A percentile compares a stretch with the other conserved stretches of the same genome.
phyloP scores from a whole-genome alignment of 345 rosid genomes.

The Moricandia moricandioides region DNA sequence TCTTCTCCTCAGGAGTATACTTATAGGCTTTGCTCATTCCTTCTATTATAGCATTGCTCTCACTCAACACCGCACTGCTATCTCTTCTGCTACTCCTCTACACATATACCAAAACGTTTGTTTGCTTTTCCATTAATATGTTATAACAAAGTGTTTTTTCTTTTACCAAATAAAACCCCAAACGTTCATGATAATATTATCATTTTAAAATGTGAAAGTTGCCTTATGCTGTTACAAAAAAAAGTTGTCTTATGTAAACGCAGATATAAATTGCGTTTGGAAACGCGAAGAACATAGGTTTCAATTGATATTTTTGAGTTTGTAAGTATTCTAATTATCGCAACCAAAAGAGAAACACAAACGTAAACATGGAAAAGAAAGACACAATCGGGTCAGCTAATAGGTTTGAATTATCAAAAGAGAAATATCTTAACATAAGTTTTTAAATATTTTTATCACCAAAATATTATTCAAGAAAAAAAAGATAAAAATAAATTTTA shows the following conservation, averaged over 20 bases:
- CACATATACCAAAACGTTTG: conserved; percentile 8
- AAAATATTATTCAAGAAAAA: too few relatives aligned
- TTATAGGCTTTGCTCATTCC: conserved; percentile 75
- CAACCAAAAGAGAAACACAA: neutral
- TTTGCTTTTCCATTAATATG: neutral
- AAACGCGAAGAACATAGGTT: neutral
- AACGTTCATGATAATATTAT: neutral
- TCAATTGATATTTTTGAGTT: neutral
- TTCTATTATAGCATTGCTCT: conserved; percentile 78
- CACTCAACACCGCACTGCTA: conserved; percentile 63
- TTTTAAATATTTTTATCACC: too few relatives aligned
- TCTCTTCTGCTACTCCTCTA: conserved; percentile 47
- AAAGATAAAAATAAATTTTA: too few relatives aligned
- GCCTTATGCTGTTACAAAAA: neutral
- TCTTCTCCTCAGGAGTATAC: conserved; percentile 88
- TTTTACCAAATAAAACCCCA: neutral
- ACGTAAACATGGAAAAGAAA: neutral
- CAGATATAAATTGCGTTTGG: neutral
- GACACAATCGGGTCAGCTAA: neutral
- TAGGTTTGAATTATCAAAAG: neutral
- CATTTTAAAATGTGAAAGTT: neutral
- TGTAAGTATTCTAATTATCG: neutral
- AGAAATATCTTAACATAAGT: too few relatives aligned
- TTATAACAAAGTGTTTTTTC: neutral
- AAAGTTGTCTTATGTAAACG: neutral